phyloP scores from a whole-genome alignment of 2,329 filamentous ascomycete species.

The Penicillium glabrum region DNA sequence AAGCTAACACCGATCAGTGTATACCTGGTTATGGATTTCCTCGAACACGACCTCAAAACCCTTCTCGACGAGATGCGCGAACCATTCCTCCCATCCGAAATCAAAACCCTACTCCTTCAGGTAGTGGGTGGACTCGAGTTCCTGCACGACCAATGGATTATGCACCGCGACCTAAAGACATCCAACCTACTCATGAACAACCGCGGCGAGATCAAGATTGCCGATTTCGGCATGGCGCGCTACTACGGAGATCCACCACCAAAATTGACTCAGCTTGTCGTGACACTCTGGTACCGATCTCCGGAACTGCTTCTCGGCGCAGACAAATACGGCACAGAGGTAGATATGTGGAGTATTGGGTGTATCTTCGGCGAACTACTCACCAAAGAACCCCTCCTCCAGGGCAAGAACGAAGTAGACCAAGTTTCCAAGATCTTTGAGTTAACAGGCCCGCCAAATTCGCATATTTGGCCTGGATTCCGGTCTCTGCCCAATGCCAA shows the following conservation, averaged over 20 bases:
- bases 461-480: conserved; percentile 83
- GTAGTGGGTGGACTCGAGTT: conserved; percentile 77
- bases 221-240: conserved; percentile 96
- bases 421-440: conserved; percentile 85
- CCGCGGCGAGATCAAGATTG: conserved; percentile 89
- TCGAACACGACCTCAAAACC: conserved; percentile 94
- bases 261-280: conserved; percentile 85
- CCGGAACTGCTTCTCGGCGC: conserved; percentile 87
- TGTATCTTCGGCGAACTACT: conserved; percentile 95
- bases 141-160: conserved; percentile 85
- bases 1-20: conserved; percentile 55
- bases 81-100: conserved; percentile 87
- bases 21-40: conserved; percentile 93
- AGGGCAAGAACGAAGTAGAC: conserved; percentile 90
- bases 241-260: conserved; percentile 77
- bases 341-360: conserved; percentile 96
- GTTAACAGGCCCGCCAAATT: conserved; percentile 81
- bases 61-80: conserved; percentile 92
- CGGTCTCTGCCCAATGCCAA: conserved; percentile 83
- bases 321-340: conserved; percentile 68
- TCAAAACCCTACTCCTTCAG: conserved; percentile 86
- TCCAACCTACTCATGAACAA: conserved; percentile 95
- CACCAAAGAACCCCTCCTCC: conserved; percentile 76
- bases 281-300: conserved; percentile 94
- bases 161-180: conserved; percentile 91